Base-by-base conservation (phyloP, 2,329 filamentous ascomycete species). In the Cercospora zeina region DNA sequence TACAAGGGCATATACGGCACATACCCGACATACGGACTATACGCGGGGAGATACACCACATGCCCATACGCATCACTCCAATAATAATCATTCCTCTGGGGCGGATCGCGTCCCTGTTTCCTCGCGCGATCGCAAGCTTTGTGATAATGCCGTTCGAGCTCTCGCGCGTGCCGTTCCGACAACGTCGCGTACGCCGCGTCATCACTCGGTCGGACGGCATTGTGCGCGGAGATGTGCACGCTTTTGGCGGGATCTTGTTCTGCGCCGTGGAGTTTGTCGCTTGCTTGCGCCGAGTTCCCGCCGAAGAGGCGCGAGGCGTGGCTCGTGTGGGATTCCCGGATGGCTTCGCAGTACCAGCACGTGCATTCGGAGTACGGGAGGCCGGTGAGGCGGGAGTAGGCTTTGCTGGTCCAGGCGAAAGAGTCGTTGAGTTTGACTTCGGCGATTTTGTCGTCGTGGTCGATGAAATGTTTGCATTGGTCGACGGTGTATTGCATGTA, bases 381-480 rank as follows among this genome's bases (percentile, higher is more conserved):
- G 14, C 79, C 76, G 67, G 84, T 92, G 13, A 78, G 74, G 30
- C 85, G 83, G 68, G 90, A 84, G 72, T 93, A 96, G 0, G 75
- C 77, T 68, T 87, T 87, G 70, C 82, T 85, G 0, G 91, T 96
- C 83, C 85, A 90, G 71, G 87, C 85, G 70, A 95, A 95, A 4
- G 82, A 80, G 1, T 80, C 78, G 49, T 84, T 84, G 6, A 96
- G 81, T 54, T 80, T 82, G 13, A 77, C 78, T 69, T 92, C 88
- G 54, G 87, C 85, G 21, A 96, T 86, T 76, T 93, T 93, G 79
- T 96, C 91, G 73, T 95, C 88, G 71, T 96, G 91, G 71, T 93
- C 87, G 67, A 93, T 83, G 70, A 91, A 90, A 54, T 82, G 84
- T 1, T 70, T 71, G 5, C 81, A 82, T 21, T 74, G 73, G 0